phyloP scores from a whole-genome alignment of 1,139 yeast species.

The Protomyces macrosporus region DNA sequence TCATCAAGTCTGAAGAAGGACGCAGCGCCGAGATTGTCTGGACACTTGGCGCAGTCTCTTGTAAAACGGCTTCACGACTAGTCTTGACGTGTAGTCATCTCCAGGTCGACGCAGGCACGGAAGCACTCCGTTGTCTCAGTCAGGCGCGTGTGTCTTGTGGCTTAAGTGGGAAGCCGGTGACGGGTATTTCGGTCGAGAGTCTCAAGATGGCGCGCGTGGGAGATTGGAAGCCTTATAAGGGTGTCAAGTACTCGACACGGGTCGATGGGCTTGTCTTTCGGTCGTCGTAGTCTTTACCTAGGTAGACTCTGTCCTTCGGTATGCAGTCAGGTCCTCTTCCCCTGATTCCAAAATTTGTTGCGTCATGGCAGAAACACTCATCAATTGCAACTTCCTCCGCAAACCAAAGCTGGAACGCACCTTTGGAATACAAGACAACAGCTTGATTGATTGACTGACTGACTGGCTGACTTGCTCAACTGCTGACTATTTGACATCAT shows the following conservation, averaged over 20 bases:
- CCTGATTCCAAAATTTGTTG: too few species aligned
- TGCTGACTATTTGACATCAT: too few species aligned
- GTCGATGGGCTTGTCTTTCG: conserved; percentile 29
- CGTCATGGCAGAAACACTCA: too few species aligned
- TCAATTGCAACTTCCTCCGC: too few species aligned
- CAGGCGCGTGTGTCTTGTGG: conserved; percentile 4
- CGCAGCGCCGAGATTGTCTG: background rate
- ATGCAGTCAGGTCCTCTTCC: too few species aligned
- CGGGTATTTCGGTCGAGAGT: conserved; percentile 67
- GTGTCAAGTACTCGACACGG: conserved; percentile 73
- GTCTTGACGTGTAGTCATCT: background rate
- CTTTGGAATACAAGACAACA: too few species aligned
- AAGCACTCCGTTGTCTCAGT: background rate
- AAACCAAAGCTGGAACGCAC: too few species aligned
- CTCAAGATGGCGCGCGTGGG: conserved; percentile 53
- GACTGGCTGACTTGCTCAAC: too few species aligned
- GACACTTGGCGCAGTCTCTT: background rate
- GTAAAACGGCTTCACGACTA: background rate
- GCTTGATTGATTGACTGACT: too few species aligned
- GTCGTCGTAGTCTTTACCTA: background rate
- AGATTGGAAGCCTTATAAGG: conserved; percentile 81
- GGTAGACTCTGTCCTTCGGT: background rate
- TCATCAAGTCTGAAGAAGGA: background rate
- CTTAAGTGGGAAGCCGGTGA: conserved; percentile 48
- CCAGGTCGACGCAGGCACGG: background rate